A percentile compares a stretch with the other conserved stretches of the same genome.
These are phyloP conservation scores for Oryza australiensis DNA, from an alignment of 176 grass and related monocot species.

Conservation along the genomic window DNA sequence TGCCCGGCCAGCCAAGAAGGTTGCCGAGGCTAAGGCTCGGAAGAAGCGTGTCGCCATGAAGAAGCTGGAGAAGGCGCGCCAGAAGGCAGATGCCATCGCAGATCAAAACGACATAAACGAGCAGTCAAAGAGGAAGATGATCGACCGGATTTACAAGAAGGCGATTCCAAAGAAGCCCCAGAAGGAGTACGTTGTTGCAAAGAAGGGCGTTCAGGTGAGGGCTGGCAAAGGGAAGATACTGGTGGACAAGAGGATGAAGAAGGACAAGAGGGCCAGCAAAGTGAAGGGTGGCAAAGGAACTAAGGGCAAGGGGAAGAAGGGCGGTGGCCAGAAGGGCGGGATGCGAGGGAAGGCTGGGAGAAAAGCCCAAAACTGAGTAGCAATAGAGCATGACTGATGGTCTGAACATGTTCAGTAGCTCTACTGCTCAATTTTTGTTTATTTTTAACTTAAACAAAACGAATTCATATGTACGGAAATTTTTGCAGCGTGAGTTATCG, in stretches of 20 bases:
- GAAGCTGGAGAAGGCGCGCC: slow-evolving; percentile 72
- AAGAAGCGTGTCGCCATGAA: slow-evolving; percentile 75
- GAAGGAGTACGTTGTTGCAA: slow-evolving; percentile 92
- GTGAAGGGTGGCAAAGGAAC: slow-evolving; percentile 25
- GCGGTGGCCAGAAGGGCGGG: slow-evolving; percentile 33
- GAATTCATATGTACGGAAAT: background rate
- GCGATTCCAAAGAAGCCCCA: slow-evolving; percentile 78
- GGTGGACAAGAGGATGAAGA: slow-evolving; percentile 40
- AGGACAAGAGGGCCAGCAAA: slow-evolving; percentile 32
- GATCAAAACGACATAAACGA: slow-evolving; percentile 87
- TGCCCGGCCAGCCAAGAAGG: slow-evolving; percentile 83
- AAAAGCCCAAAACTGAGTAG: slow-evolving; percentile 31
- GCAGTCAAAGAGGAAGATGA: slow-evolving; percentile 87
- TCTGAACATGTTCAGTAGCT: background rate
- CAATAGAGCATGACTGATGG: background rate
- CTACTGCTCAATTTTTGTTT: slow-evolving; percentile 7
- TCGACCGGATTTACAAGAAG: slow-evolving; percentile 82
- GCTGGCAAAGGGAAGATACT: slow-evolving; percentile 23
- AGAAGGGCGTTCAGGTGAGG: slow-evolving; percentile 78
- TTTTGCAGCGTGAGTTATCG: slow-evolving; percentile 11
- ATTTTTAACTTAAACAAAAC: background rate
- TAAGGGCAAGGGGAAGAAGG: background rate
- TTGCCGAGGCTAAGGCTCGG: slow-evolving; percentile 89
- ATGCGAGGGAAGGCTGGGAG: slow-evolving; percentile 38
- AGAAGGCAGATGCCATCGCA: slow-evolving; percentile 76